Percentiles rank a stretch among this genome's conserved stretches.
These are phyloP conservation scores for Tetrahymena borealis DNA, from an alignment of 73 alveolate genomes.

Conservation along the genomic window DNA sequence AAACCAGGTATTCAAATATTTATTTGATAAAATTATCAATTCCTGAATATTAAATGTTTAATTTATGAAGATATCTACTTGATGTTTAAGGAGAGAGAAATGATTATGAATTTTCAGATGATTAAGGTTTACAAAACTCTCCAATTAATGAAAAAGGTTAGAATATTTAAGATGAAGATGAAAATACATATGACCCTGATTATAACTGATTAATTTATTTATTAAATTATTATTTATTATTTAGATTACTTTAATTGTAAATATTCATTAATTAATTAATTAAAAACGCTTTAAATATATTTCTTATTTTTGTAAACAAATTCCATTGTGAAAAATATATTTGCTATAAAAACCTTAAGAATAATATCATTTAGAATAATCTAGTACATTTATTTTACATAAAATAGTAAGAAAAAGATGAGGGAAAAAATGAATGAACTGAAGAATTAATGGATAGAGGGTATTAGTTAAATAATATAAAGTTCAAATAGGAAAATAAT, in stretches of 20 bases:
- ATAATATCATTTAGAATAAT: no score
- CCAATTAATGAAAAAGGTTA: not conserved
- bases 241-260: not conserved
- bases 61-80: not conserved
- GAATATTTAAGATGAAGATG: not conserved
- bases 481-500: conserved; percentile 26
- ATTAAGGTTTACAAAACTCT: not conserved
- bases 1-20: not conserved
- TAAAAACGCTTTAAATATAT: no score
- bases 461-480: not conserved
- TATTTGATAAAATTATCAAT: not conserved
- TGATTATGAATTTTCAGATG: not conserved
- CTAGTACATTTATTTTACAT: no score
- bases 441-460: not conserved
- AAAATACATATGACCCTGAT: not conserved
- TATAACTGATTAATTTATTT: not conserved
- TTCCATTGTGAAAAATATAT: no score
- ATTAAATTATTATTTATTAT: not conserved
- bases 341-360: no score
- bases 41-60: no score
- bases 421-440: not conserved
- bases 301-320: no score
- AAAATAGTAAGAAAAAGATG: no score
- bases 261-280: no score
- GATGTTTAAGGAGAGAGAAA: not conserved